Evolutionary conservation across 768 basidiomycete species (phyloP).

Genomic region (Neoboletus brunneissimus): DNA sequence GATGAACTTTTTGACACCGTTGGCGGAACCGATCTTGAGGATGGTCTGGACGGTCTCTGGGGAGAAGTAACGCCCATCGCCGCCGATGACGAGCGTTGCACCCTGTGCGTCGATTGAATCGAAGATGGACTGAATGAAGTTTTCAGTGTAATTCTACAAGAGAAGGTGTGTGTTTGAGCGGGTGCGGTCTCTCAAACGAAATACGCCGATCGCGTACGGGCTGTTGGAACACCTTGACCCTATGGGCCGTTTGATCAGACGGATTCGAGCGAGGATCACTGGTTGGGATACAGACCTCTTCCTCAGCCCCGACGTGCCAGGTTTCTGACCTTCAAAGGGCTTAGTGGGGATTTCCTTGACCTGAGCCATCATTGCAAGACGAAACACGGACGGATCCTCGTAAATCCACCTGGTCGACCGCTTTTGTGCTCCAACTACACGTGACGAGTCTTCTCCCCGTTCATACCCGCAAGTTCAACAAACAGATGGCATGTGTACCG

Average conservation of each 20-base stretch:
- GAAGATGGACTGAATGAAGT: conserved; percentile 94
- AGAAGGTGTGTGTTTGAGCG: conserved; percentile 18
- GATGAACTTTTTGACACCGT: conserved; percentile 89
- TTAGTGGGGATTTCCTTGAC: conserved; percentile 76
- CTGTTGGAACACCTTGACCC: conserved; percentile 98
- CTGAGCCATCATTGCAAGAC: conserved; percentile 37
- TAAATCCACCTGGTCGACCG: not conserved
- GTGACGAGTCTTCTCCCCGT: conserved; percentile 16
- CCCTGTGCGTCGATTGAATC: conserved; percentile 81
- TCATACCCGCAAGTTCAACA: conserved; percentile 1
- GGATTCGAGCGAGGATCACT: conserved; percentile 17
- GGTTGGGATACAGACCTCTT: conserved; percentile 61
- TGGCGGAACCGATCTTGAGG: conserved; percentile 90
- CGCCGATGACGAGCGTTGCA: conserved; percentile 89
- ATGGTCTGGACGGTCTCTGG: conserved; percentile 87
- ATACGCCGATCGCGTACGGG: conserved; percentile 51
- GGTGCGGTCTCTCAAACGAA: not conserved
- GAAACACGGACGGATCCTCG: not conserved
- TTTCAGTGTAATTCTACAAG: conserved; percentile 93
- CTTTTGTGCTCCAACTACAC: conserved; percentile 22
- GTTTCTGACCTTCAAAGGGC: conserved; percentile 92
- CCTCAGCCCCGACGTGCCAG: conserved; percentile 95
- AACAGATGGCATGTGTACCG: not conserved
- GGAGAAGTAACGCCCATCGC: conserved; percentile 93
- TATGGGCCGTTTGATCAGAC: conserved; percentile 33